These are phyloP conservation scores for Cucurbita maxima DNA, from an alignment of 306 rosid genomes.

Conservation along the genomic window DNA sequence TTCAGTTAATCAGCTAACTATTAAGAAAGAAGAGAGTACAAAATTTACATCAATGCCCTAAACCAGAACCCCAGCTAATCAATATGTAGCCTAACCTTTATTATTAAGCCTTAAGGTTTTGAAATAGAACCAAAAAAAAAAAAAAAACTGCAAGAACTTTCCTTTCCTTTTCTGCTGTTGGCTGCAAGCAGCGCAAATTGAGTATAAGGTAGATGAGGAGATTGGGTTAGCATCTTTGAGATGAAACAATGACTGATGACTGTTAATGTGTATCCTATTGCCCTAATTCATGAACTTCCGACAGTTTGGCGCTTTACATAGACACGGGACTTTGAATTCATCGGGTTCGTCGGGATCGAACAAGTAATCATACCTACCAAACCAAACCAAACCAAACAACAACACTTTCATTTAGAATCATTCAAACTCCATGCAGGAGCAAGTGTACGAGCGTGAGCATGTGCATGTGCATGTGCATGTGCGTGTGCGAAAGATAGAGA, in stretches of 20 bases:
- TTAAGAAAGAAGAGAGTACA: neutral
- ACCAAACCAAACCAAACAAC: slow-evolving; percentile 25
- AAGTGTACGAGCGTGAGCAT: neutral
- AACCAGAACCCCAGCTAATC: slow-evolving; percentile 22
- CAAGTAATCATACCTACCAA: slow-evolving; percentile 82
- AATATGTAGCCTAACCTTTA: slow-evolving; percentile 28
- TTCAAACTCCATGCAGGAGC: neutral
- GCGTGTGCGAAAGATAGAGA: neutral
- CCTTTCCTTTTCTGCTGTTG: slow-evolving; percentile 1
- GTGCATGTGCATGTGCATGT: neutral
- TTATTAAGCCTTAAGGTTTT: slow-evolving; percentile 27
- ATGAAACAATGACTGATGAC: slow-evolving; percentile 56
- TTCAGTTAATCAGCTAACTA: neutral
- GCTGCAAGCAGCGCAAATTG: slow-evolving; percentile 30
- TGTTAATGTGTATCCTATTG: slow-evolving; percentile 6
- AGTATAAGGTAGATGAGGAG: slow-evolving; percentile 35
- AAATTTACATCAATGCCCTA: slow-evolving; percentile 14
- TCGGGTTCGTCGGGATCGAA: slow-evolving; percentile 98
- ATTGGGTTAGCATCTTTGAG: slow-evolving; percentile 67
- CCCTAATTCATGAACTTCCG: slow-evolving; percentile 93
- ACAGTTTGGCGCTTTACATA: slow-evolving; percentile 91
- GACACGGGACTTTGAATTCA: slow-evolving; percentile 91
- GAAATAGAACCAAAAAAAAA: neutral
- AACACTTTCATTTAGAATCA: neutral
- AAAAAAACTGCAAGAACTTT: slow-evolving; percentile 1